Evolutionary conservation across 805 yeast genomes (phyloP).

Genomic region (Martiniozyma abietophila): DNA sequence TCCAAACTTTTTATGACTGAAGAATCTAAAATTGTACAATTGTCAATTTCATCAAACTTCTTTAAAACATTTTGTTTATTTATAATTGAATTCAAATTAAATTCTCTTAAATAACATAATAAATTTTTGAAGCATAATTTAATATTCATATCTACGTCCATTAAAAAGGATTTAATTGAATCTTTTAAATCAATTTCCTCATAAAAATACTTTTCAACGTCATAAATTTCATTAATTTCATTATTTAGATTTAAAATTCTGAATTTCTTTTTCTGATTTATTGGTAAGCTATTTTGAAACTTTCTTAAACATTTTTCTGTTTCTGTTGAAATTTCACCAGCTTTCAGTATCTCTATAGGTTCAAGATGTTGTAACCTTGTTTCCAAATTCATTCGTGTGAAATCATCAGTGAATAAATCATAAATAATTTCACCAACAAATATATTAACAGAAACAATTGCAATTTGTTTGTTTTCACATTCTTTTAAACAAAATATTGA

Average conservation of each 20-base stretch:
- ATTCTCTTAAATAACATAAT: conserved; percentile 50
- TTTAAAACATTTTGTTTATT: conserved; percentile 39
- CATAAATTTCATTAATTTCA: neutral
- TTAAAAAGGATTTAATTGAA: conserved; percentile 13
- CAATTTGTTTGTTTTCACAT: conserved; percentile 18
- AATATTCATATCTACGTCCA: conserved; percentile 9
- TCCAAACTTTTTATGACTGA: conserved; percentile 67
- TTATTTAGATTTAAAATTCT: conserved; percentile 7
- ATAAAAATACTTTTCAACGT: neutral
- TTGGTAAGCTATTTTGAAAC: conserved; percentile 10
- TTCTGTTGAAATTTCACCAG: conserved; percentile 31
- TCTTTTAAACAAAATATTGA: conserved; percentile 41
- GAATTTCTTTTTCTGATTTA: conserved; percentile 4
- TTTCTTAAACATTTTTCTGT: conserved; percentile 21
- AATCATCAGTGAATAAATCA: conserved; percentile 60
- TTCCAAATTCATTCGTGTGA: conserved; percentile 52
- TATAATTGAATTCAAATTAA: conserved; percentile 50
- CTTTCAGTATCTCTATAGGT: conserved; percentile 63
- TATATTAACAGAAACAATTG: conserved; percentile 58
- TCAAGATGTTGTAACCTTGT: conserved; percentile 64
- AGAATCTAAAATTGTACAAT: conserved; percentile 47
- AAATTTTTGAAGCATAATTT: conserved; percentile 33
- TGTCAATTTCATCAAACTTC: conserved; percentile 38
- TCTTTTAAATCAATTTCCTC: conserved; percentile 6
- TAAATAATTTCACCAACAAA: conserved; percentile 66